Conservation (phyloP, 2,329 filamentous ascomycete species). For the Leptoxyphium fumago region DNA sequence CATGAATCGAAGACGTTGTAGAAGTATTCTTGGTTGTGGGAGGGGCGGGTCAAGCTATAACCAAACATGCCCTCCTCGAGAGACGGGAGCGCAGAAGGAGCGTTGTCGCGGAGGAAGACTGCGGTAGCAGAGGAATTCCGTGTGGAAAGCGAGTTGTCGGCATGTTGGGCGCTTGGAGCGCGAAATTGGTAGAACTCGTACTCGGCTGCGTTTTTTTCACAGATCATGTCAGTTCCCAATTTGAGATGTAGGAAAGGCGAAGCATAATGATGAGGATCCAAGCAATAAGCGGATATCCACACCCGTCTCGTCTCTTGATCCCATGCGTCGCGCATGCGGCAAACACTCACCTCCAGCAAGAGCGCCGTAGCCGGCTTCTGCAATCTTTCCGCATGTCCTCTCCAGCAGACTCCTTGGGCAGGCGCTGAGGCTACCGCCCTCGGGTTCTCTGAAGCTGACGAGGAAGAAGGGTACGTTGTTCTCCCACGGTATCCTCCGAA, state of each 20-base stretch:
- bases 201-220: conserved; percentile 45
- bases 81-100: conserved; percentile 56
- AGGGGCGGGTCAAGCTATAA: conserved; percentile 73
- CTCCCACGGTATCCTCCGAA: conserved; percentile 82
- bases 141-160: conserved; percentile 25
- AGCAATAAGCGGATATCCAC: too few species aligned
- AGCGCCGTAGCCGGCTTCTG: conserved; percentile 56
- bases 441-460: conserved; percentile 70
- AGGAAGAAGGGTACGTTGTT: conserved; percentile 73
- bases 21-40: conserved; percentile 86
- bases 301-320: too few species aligned
- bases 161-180: conserved; percentile 32
- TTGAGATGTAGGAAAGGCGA: background rate
- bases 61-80: conserved; percentile 93
- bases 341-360: conserved; percentile 67
- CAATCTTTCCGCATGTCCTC: conserved; percentile 51
- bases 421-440: conserved; percentile 54
- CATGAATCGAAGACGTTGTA: conserved; percentile 77
- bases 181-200: conserved; percentile 93
- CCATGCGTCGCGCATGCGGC: too few species aligned
- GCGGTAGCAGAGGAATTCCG: conserved; percentile 55
- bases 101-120: conserved; percentile 57
- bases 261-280: background rate
- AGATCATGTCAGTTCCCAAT: conserved; percentile 5
- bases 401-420: conserved; percentile 67